A percentile compares a stretch with the other conserved stretches of the same genome.
Conservation (phyloP, 1,139 yeast genomes). For the Groenewaldozyma sp. region DNA sequence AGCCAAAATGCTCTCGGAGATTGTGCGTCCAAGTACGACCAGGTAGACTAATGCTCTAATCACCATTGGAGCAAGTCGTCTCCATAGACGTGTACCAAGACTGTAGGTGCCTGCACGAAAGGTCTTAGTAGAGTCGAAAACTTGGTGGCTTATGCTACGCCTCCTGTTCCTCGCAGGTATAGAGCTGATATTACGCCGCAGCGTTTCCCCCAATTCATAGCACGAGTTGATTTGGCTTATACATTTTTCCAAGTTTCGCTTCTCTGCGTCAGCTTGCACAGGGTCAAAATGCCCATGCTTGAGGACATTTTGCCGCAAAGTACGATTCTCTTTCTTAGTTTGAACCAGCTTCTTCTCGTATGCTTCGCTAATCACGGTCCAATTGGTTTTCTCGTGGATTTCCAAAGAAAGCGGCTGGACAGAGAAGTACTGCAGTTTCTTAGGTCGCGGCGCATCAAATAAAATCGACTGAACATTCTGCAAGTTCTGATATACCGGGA, state of each 20-base stretch:
- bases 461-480: conserved; percentile 37
- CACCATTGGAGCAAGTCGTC: conserved; percentile 10
- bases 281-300: conserved; percentile 11
- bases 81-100: conserved; percentile 10
- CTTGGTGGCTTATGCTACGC: conserved; percentile 20
- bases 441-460: conserved; percentile 67
- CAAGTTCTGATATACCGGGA: not conserved
- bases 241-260: conserved; percentile 17
- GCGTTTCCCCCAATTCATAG: conserved; percentile 24
- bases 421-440: conserved; percentile 71
- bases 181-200: conserved; percentile 22
- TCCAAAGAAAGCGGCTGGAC: conserved; percentile 63
- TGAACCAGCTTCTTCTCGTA: conserved; percentile 26
- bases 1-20: conserved; percentile 31
- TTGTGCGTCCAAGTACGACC: conserved; percentile 17
- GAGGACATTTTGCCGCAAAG: conserved; percentile 15
- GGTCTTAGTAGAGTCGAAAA: conserved; percentile 21
- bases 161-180: conserved; percentile 14
- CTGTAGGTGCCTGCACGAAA: conserved; percentile 17
- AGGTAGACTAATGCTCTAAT: conserved; percentile 13
- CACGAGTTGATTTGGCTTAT: conserved; percentile 29
- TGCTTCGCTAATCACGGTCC: conserved; percentile 23
- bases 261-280: conserved; percentile 7
- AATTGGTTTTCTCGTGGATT: conserved; percentile 34
- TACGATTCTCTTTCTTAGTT: conserved; percentile 12